A percentile compares a stretch with the other conserved stretches of the same genome.
phyloP scores from a whole-genome alignment of 148 eudicot species.

The Chenopodium berlandieri region DNA sequence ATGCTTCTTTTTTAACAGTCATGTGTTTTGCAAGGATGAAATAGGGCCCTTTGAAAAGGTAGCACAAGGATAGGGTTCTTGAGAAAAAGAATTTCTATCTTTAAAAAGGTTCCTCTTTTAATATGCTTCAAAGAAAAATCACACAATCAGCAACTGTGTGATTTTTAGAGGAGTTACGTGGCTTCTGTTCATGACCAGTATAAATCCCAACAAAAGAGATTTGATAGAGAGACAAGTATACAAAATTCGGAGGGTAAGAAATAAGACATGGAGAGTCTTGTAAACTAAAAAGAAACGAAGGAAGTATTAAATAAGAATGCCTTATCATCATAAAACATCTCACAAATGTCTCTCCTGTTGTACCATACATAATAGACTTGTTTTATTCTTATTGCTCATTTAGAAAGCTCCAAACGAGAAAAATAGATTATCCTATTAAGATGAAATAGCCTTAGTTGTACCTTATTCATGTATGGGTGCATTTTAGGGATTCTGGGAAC shows the following conservation, averaged over 20 bases:
- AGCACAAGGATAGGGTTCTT: constrained; percentile 7
- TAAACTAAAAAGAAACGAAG: too few relatives aligned
- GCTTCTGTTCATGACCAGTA: background rate
- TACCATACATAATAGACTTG: too few relatives aligned
- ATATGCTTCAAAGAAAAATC: constrained; percentile 12
- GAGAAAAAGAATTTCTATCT: constrained; percentile 2
- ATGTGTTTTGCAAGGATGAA: constrained; percentile 2
- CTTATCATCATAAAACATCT: too few relatives aligned
- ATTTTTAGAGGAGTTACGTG: background rate
- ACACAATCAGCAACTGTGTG: background rate
- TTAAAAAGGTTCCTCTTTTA: background rate
- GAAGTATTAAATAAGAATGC: too few relatives aligned
- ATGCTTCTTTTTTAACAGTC: background rate
- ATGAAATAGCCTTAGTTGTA: too few relatives aligned
- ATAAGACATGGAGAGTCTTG: background rate
- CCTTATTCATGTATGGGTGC: background rate
- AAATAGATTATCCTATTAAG: too few relatives aligned
- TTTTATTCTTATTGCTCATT: too few relatives aligned
- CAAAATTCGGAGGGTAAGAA: background rate
- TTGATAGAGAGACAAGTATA: background rate
- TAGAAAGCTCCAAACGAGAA: too few relatives aligned
- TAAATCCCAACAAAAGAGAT: background rate
- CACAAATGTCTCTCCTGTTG: too few relatives aligned
- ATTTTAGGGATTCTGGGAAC: background rate
- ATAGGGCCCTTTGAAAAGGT: constrained; percentile 15